Evolutionary conservation across 1,139 yeast species (phyloP).

Genomic region (Hansenula sp.): DNA sequence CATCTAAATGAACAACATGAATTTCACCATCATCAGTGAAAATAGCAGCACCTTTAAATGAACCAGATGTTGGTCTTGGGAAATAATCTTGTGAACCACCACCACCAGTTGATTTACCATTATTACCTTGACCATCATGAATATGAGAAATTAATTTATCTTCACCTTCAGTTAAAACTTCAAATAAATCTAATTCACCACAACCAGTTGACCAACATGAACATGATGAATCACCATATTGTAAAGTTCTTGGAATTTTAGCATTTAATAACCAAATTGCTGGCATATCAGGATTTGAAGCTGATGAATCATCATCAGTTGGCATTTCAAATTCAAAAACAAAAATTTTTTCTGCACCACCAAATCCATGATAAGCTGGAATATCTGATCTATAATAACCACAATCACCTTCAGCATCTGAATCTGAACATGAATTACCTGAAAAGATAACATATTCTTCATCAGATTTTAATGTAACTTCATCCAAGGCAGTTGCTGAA

Average conservation of each 20-base stretch:
- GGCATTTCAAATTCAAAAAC: conserved; percentile 94
- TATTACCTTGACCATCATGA: conserved; percentile 80
- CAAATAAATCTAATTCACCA: conserved; percentile 93
- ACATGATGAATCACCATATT: conserved; percentile 74
- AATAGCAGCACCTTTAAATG: conserved; percentile 88
- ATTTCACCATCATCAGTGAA: conserved; percentile 55
- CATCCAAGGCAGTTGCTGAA: conserved; percentile 55
- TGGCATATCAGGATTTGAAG: conserved; percentile 78
- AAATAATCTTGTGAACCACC: conserved; percentile 90
- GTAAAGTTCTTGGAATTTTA: conserved; percentile 88
- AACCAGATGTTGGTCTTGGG: conserved; percentile 68
- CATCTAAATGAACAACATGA: conserved; percentile 57
- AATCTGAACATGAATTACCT: conserved; percentile 50
- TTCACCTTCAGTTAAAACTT: conserved; percentile 71
- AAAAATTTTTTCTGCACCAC: conserved; percentile 74
- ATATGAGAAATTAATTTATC: conserved; percentile 72
- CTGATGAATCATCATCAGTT: conserved; percentile 42
- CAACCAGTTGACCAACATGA: conserved; percentile 97
- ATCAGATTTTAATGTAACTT: conserved; percentile 64
- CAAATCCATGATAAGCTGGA: conserved; percentile 92
- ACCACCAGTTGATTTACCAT: conserved; percentile 54
- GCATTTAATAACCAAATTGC: conserved; percentile 96
- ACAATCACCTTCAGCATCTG: conserved; percentile 55
- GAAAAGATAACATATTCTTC: conserved; percentile 78
- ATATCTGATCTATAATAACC: conserved; percentile 83